phyloP scores from a whole-genome alignment of 2,329 filamentous ascomycete species.

The Sphaerulina musiva region DNA sequence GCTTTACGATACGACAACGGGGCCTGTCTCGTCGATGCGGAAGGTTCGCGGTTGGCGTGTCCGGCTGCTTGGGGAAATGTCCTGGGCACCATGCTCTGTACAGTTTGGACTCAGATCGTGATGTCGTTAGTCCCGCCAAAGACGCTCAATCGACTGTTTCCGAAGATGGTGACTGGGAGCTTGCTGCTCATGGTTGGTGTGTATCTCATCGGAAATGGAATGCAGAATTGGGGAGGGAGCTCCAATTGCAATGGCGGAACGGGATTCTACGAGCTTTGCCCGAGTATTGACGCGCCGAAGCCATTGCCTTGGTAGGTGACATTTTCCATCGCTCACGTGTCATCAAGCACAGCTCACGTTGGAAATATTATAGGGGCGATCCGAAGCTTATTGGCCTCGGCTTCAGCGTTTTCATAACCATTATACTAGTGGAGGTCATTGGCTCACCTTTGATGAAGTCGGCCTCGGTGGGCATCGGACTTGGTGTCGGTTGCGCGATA shows the following conservation, averaged over 20 bases:
- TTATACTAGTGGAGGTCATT: conserved; percentile 7
- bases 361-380: conserved; percentile 1
- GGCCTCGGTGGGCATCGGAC: conserved; percentile 8
- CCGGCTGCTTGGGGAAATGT: conserved; percentile 7
- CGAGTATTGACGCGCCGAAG: conserved; percentile 9
- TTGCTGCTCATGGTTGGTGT: conserved; percentile 9
- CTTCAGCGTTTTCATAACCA: conserved; percentile 10
- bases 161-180: conserved; percentile 10
- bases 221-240: conserved; percentile 10
- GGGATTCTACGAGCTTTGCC: conserved; percentile 9
- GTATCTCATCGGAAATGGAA: conserved; percentile 10
- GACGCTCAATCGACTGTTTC: conserved; percentile 8
- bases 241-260: conserved; percentile 10
- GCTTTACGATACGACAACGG: conserved; percentile 4
- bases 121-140: conserved; percentile 10
- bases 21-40: conserved; percentile 1
- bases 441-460: conserved; percentile 8
- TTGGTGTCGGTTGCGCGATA: conserved; percentile 8
- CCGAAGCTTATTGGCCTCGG: conserved; percentile 12
- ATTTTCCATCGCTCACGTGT: not conserved
- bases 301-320: conserved; percentile 6
- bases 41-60: conserved; percentile 8
- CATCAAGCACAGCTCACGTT: not conserved
- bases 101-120: conserved; percentile 9
- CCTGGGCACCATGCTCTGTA: conserved; percentile 11